A percentile compares a stretch with the other conserved stretches of the same genome.
phyloP scores from a whole-genome alignment of 169 alveolate species.

The Neospora caninum region DNA sequence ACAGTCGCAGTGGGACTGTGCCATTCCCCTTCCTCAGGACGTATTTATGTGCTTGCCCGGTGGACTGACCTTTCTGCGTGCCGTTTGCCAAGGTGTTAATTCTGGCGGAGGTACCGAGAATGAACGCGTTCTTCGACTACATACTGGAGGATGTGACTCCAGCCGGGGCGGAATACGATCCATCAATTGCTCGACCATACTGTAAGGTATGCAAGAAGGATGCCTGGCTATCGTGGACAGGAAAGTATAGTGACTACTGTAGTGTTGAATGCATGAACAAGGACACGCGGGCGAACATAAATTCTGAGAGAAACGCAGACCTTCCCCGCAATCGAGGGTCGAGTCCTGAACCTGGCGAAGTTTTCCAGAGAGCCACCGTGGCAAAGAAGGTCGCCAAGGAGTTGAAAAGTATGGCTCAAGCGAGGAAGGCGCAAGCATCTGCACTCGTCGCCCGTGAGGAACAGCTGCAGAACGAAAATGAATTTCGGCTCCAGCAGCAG shows the following conservation, averaged over 20 bases:
- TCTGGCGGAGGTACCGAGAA: neutral
- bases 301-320: conserved; percentile 34
- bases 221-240: conserved; percentile 68
- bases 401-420: conserved; percentile 25
- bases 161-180: conserved; percentile 29
- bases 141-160: conserved; percentile 22
- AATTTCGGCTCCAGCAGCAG: neutral
- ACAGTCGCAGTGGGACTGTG: no score
- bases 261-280: conserved; percentile 39
- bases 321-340: neutral
- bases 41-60: no score
- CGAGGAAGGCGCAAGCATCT: neutral
- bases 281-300: neutral
- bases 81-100: no score
- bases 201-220: conserved; percentile 64
- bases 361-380: conserved; percentile 57
- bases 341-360: conserved; percentile 21
- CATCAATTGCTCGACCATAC: conserved; percentile 58
- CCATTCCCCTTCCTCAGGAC: no score
- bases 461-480: neutral
- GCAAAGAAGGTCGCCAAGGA: conserved; percentile 61
- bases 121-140: neutral
- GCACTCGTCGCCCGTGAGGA: neutral
- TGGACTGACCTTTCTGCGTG: no score
- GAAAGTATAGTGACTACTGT: conserved; percentile 58